phyloP scores from a whole-genome alignment of 2,329 filamentous ascomycete genomes.

The Fusarium bulbicola region DNA sequence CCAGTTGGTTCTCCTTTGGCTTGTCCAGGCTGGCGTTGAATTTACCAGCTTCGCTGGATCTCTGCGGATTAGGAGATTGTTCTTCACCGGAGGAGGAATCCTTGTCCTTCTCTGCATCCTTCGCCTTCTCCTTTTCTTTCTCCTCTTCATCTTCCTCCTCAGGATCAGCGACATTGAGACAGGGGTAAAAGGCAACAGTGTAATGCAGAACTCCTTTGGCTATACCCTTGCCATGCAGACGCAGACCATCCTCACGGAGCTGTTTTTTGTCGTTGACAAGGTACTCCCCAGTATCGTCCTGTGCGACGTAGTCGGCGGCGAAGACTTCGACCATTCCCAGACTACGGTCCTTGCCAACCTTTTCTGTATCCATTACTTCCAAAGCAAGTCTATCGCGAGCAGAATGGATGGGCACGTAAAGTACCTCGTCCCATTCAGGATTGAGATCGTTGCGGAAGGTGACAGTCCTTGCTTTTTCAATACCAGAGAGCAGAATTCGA shows the following conservation, averaged over 20 bases:
- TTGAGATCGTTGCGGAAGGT: constrained; percentile 96
- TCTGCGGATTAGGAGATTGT: constrained; percentile 11
- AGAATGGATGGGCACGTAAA: constrained; percentile 92
- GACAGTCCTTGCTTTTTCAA: constrained; percentile 91
- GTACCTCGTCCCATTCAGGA: constrained; percentile 93
- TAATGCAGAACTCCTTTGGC: constrained; percentile 85
- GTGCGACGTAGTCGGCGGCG: constrained; percentile 79
- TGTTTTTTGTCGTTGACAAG: constrained; percentile 80
- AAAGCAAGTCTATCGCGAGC: constrained; percentile 83
- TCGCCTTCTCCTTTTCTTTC: constrained; percentile 53
- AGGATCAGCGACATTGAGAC: constrained; percentile 85
- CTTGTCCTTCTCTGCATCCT: constrained; percentile 30
- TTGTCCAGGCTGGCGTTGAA: constrained; percentile 52
- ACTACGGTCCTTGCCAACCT: constrained; percentile 87
- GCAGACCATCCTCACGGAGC: constrained; percentile 72
- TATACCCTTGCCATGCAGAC: constrained; percentile 75
- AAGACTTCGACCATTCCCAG: constrained; percentile 83
- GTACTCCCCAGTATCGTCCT: constrained; percentile 84
- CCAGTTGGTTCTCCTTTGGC: constrained; percentile 32
- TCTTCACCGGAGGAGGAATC: constrained; percentile 30
- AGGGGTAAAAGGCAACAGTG: constrained; percentile 89
- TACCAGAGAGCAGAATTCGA: constrained; percentile 85
- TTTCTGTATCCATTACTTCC: constrained; percentile 98
- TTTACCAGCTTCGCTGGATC: constrained; percentile 53
- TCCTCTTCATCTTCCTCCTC: constrained; percentile 85